These are phyloP conservation scores for Lasiodiplodia citricola DNA, from an alignment of 2,329 filamentous ascomycete species.

Conservation along the genomic window DNA sequence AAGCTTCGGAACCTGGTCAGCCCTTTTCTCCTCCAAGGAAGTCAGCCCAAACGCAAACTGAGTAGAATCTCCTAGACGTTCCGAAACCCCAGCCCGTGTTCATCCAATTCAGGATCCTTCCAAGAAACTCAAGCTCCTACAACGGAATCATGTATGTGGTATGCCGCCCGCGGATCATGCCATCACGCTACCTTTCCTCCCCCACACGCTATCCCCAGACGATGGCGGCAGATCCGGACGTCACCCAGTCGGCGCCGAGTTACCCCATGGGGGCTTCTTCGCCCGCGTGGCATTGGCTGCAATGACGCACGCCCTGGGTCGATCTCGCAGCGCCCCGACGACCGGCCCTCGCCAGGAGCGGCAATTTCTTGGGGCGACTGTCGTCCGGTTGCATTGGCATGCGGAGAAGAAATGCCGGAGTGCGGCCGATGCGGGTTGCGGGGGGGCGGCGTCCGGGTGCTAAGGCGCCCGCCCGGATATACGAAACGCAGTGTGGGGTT, in stretches of 20 bases:
- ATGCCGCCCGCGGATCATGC: neutral
- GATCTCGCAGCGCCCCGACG: neutral
- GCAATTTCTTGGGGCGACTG: slow-evolving; percentile 11
- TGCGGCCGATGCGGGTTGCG: neutral
- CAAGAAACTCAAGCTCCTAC: neutral
- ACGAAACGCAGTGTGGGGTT: neutral
- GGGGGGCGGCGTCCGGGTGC: neutral
- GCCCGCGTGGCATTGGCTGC: neutral
- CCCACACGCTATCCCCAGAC: neutral
- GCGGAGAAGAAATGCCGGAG: slow-evolving; percentile 7
- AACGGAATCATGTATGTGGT: neutral
- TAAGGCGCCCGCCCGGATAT: neutral
- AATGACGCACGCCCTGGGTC: neutral
- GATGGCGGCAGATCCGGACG: neutral
- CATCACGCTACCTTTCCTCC: slow-evolving; percentile 12
- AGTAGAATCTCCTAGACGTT: neutral
- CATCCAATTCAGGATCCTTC: neutral
- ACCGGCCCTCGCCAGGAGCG: neutral
- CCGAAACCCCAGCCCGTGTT: neutral
- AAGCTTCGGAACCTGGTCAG: neutral
- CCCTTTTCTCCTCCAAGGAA: neutral
- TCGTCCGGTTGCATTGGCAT: neutral
- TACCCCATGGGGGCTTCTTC: neutral
- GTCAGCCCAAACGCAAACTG: neutral
- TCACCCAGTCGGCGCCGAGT: neutral